These are phyloP conservation scores for Podospora fimiseda DNA, from an alignment of 495 filamentous ascomycete species.

Conservation along the genomic window DNA sequence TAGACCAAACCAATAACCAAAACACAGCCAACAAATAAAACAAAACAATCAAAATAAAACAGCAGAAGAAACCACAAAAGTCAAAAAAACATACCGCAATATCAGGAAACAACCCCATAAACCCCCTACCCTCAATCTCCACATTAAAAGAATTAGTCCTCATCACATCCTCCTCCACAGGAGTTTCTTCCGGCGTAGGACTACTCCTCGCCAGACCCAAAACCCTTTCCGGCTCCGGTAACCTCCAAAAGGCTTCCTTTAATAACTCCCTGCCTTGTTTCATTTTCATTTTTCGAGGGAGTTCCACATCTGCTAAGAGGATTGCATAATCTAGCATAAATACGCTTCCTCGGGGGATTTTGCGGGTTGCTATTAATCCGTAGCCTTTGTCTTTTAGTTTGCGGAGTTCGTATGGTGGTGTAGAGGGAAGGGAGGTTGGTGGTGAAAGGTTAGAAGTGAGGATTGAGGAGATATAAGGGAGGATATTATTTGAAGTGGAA, in stretches of 20 bases:
- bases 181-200: conserved; percentile 12
- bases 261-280: conserved; percentile 21
- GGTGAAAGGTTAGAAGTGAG: not conserved
- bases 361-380: conserved; percentile 27
- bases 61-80: not conserved
- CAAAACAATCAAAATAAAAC: not conserved
- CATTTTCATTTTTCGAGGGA: conserved; percentile 19
- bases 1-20: not conserved
- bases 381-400: conserved; percentile 28
- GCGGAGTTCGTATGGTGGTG: conserved; percentile 17
- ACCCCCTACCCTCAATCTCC: conserved; percentile 5
- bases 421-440: conserved; percentile 2
- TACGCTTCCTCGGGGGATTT: conserved; percentile 21
- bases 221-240: conserved; percentile 21
- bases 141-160: conserved; percentile 29
- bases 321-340: conserved; percentile 27
- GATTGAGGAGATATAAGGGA: conserved; percentile 1
- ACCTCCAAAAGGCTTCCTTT: conserved; percentile 18
- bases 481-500: conserved; percentile 8
- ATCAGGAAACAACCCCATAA: conserved; percentile 21
- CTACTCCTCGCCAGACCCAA: conserved; percentile 27
- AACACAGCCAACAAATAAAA: not conserved
- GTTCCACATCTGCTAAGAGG: conserved; percentile 22
- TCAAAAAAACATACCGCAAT: conserved; percentile 13
- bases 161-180: conserved; percentile 27